Base-by-base conservation (phyloP, 805 yeast genomes). In the Cyberlindnera saturnus region DNA sequence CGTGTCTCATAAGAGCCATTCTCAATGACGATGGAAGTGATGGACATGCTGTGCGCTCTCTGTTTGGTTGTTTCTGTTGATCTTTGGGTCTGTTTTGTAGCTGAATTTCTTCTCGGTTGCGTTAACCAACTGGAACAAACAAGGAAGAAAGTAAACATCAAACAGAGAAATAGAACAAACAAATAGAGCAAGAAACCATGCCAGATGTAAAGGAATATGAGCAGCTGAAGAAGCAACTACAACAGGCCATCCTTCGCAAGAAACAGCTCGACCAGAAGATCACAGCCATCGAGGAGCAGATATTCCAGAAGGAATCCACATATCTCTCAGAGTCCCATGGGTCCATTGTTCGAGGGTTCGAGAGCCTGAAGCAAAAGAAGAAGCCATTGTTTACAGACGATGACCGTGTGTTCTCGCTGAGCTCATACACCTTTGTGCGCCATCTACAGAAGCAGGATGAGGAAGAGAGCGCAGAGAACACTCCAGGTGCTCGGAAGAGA, bases 271-370 rank as follows among this genome's bases (percentile, higher is more conserved):
- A 86, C 48, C 73, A 75, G 28, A 77, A 78, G 50, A 70, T 82
- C 38, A 75, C 75, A 18, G 64, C 62, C 36, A 59, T 88, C 6
- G 96, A 90, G 56, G 96, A 88, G 49, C 76, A 77, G 41, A 81
- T 90, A 6, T 89, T 79, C 64, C 82, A 79, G 38, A 78, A 79
- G 50, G 98, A 90, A 58, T 79, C 83, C 9, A 75, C 77, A 13
- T 90, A 90, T 59, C 75, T 90, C 38, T 77, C 82, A 26, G 89
- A 84, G 41, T 78, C 87, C 45, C 62, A 67, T 26, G 62, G 71
- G 26, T 90, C 96, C 0, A 82, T 91, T 23, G 84, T 88, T n/a
- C 83, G 84, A 49, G 98, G 98, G 1, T 90, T 89, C 55, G 96
- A 90, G 39, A 83, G 79, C 53, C 84, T 86, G 9, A 42, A 32